Base-by-base conservation (phyloP, 2,329 filamentous ascomycete genomes). In the Botrytis deweyae region DNA sequence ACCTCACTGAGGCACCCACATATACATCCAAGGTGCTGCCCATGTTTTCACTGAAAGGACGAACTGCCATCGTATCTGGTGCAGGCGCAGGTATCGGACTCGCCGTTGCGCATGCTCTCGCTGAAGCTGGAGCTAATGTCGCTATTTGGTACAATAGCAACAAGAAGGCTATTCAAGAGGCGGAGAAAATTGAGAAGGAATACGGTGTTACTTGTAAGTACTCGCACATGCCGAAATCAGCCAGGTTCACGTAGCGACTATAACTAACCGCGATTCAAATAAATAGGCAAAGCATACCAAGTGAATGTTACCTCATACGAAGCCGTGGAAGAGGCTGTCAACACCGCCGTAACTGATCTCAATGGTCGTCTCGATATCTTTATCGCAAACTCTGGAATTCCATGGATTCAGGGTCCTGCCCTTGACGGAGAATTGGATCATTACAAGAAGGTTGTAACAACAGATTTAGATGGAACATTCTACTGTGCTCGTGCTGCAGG, bases 291-390 rank as follows among this genome's bases (percentile, higher is more conserved):
- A 81, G 88, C 88, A 16, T 91, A 90, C 82, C 86, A 88, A 79
- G 88, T 91, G 75, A 86, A 92, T 77, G 86, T 91, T 14, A 86
- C 85, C 44, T 84, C 85, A 4, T 86, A 84, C 76, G 85, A 87
- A 33, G 74, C 73, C 2, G 76, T 80, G 12, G 74, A 76, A 46
- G 55, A 73, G 1, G 83, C 85, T 7, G 86, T 90, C 18, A 83
- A 87, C 52, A 80, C 82, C 25, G 84, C 86, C 16, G 84, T 91
- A 59, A 82, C 86, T 74, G 82, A 95, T 25, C 92, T 95, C 83
- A 90, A 92, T 80, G 90, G 90, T 74, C 88, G 92, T 8, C 87
- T 95, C 14, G 93, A 95, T 79, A 86, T 94, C 77, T 94, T 95
- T 78, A 88, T 95, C 63, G 92, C 93, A 78, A 95, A 96, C 80